A percentile compares a stretch with the other conserved stretches of the same genome.
Conservation (phyloP, 1,284 basidiomycete species). For the Taiwanofungus camphoratus region DNA sequence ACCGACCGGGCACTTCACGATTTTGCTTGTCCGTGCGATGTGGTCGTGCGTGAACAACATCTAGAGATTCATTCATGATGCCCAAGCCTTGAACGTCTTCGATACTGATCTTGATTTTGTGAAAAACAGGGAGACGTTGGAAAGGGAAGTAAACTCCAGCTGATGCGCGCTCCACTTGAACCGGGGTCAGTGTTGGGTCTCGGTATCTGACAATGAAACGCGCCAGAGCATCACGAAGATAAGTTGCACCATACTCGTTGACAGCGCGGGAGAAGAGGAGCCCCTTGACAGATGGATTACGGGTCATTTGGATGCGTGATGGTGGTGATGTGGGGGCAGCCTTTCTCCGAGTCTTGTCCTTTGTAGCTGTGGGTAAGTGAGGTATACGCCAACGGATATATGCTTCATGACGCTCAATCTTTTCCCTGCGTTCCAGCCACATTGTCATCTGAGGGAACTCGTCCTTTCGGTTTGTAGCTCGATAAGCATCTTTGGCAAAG, state of each 20-base stretch:
- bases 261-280: constrained; percentile 13
- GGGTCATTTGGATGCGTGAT: constrained; percentile 16
- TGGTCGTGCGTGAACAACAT: constrained; percentile 12
- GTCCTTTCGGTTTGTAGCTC: constrained; percentile 27
- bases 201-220: constrained; percentile 18
- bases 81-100: constrained; percentile 1
- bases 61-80: not conserved
- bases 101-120: constrained; percentile 14
- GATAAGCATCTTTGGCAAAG: constrained; percentile 28
- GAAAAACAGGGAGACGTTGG: constrained; percentile 7
- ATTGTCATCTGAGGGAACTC: constrained; percentile 29
- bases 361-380: not conserved
- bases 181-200: constrained; percentile 2
- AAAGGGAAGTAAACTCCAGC: constrained; percentile 4
- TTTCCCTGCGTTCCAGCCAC: constrained; percentile 28
- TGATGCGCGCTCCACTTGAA: constrained; percentile 4
- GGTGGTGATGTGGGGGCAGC: not conserved
- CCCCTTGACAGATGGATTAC: constrained; percentile 17
- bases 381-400: constrained; percentile 9
- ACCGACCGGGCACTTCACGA: no score
- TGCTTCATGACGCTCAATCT: constrained; percentile 12
- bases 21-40: no score
- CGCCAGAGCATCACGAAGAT: constrained; percentile 26
- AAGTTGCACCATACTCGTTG: constrained; percentile 20
- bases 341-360: not conserved